phyloP scores from a whole-genome alignment of 495 filamentous ascomycete species.

The Neurospora tetraspora region DNA sequence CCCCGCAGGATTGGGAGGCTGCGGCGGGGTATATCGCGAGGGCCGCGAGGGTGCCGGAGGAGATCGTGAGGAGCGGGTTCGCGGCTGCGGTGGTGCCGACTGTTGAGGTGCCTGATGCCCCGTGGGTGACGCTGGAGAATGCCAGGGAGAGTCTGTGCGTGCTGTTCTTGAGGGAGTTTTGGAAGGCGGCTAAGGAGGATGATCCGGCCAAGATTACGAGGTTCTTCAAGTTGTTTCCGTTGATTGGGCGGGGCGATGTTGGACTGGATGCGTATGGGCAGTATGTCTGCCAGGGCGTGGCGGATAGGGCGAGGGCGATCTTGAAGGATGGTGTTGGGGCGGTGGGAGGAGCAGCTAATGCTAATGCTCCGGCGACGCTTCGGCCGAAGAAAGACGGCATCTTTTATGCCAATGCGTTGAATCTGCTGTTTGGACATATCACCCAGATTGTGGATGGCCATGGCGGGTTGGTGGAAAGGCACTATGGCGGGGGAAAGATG shows the following conservation, averaged over 20 bases:
- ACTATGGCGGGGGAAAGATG: constrained; percentile 90
- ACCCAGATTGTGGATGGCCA: constrained; percentile 92
- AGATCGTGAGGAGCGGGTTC: constrained; percentile 76
- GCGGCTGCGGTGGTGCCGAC: constrained; percentile 89
- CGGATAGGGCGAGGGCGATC: constrained; percentile 67
- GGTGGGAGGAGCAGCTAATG: constrained; percentile 32
- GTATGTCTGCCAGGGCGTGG: constrained; percentile 92
- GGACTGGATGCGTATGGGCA: constrained; percentile 89
- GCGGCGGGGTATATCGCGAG: constrained; percentile 82
- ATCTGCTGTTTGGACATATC: constrained; percentile 92
- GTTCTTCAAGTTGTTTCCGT: constrained; percentile 95
- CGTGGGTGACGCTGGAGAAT: constrained; percentile 74
- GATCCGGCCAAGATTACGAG: constrained; percentile 84
- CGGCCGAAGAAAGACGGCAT: constrained; percentile 49
- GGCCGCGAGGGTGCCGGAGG: constrained; percentile 65
- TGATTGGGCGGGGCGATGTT: constrained; percentile 82
- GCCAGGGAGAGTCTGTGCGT: constrained; percentile 80
- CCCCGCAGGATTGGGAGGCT: constrained; percentile 96
- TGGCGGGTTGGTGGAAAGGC: constrained; percentile 77
- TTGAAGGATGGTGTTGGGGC: constrained; percentile 48
- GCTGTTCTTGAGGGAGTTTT: constrained; percentile 88
- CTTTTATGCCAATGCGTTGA: constrained; percentile 87
- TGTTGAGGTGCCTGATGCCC: constrained; percentile 87
- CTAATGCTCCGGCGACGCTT: neutral
- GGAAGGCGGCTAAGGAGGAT: constrained; percentile 74